Percentiles rank a stretch among this genome's conserved stretches.
Evolutionary conservation across 208 protist species (phyloP).

Genomic region (Leptomonas seymouri): DNA sequence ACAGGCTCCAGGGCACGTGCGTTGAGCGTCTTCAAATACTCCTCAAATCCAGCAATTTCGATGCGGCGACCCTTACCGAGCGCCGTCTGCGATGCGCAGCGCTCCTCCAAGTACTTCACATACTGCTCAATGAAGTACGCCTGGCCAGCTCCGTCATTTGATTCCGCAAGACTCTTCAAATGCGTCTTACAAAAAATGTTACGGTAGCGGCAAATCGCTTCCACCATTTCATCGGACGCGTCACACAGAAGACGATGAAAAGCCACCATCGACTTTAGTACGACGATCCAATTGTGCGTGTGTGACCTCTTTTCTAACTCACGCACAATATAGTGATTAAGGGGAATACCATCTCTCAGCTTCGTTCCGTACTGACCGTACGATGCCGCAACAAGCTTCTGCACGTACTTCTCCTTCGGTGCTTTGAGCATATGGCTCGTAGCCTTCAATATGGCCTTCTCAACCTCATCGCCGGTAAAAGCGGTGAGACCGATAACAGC

Average conservation of each 20-base stretch:
- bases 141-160: constrained; percentile 44
- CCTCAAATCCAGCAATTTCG: constrained; percentile 57
- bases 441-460: constrained; percentile 76
- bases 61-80: constrained; percentile 45
- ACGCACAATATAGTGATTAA: constrained; percentile 70
- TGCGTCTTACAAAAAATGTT: constrained; percentile 52
- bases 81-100: constrained; percentile 37
- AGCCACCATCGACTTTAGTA: constrained; percentile 78
- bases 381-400: constrained; percentile 66
- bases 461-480: constrained; percentile 72
- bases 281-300: constrained; percentile 87
- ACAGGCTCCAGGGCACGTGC: constrained; percentile 35
- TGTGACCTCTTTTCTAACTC: constrained; percentile 78
- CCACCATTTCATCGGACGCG: constrained; percentile 62
- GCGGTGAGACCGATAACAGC: constrained; percentile 62
- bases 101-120: constrained; percentile 59
- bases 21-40: constrained; percentile 51
- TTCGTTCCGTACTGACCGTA: constrained; percentile 48
- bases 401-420: constrained; percentile 89
- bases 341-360: constrained; percentile 29
- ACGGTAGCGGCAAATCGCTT: constrained; percentile 48
- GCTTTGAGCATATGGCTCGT: constrained; percentile 87
- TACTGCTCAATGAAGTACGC: constrained; percentile 73
- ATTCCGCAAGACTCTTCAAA: constrained; percentile 66
- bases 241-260: constrained; percentile 74